Base-by-base conservation (phyloP, 495 filamentous ascomycete genomes). In the Hypoxylon fuscum region DNA sequence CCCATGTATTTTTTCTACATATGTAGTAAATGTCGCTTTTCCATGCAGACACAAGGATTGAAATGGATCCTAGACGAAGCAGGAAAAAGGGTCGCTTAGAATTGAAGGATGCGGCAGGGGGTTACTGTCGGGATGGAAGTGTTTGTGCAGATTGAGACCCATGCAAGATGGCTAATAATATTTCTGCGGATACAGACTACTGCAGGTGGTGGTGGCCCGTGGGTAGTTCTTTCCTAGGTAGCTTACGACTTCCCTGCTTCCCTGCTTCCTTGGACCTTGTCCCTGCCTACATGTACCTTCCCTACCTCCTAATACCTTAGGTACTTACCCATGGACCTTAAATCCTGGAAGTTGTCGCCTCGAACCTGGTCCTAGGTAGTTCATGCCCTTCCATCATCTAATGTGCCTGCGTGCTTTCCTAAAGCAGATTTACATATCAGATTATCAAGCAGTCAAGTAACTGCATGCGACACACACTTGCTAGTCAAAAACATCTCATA, bases 121-220 rank as follows among this genome's bases (percentile, higher is more conserved):
- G 2, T 38, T 50, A 14, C 38, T 15, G 32, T 50, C 47, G 47
- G 47, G 47, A 50, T 50, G 47, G 47, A 25, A 37, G 25, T 57
- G 56, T 53, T 66, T 55, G 49, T 66, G 55, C 55, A 60, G 62
- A 38, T 49, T 23, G 43, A 27, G 43, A 25, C 15, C 31, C 41
- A 57, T 57, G 47, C 38, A 46, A 34, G 17, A 34, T 15, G 38
- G 37, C 55, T 50, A 57, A 45, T 55, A 47, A 64, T 64, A 57
- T n/a, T 35, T 23, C 40, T 40, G 32, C 35, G 27, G 32, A 40
- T 53, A 59, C 55, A 50, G 27, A 41, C 56, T 66, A 66, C 51
- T 66, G 56, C 62, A 66, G 62, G 62, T 61, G 52, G 29, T 47
- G 40, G 43, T 59, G 45, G 44, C 40, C 55, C 45, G 55, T 53